A percentile compares a stretch with the other conserved stretches of the same genome.
These are phyloP conservation scores for Colletotrichum sp. DNA, from an alignment of 2,329 filamentous ascomycete species.

Conservation along the genomic window DNA sequence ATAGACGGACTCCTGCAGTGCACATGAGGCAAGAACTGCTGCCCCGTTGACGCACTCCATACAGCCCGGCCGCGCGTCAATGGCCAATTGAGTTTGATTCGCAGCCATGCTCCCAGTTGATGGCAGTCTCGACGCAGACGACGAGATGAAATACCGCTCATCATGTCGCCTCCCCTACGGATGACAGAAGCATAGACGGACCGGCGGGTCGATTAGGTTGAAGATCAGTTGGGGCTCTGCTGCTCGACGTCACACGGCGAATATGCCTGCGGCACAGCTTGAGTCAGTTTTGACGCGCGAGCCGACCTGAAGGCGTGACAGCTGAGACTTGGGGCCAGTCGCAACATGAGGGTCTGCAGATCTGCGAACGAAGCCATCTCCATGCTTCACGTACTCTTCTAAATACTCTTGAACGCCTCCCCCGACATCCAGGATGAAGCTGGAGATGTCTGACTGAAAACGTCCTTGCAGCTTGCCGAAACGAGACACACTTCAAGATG, in stretches of 20 bases:
- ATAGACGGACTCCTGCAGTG: neutral
- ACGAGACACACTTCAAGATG: neutral
- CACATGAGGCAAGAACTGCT: neutral
- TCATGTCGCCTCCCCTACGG: neutral
- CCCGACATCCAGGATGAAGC: neutral
- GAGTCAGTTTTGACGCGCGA: neutral
- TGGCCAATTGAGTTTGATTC: constrained; percentile 9
- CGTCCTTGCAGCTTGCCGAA: neutral
- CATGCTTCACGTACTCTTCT: neutral
- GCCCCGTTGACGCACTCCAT: neutral
- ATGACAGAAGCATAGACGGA: constrained; percentile 10
- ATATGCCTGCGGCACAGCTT: neutral
- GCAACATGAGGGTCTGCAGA: neutral
- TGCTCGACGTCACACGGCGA: neutral
- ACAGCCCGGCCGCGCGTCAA: neutral
- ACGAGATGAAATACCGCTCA: neutral
- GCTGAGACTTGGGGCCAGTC: neutral
- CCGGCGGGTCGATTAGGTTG: neutral
- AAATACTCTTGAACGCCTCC: neutral
- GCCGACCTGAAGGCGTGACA: neutral
- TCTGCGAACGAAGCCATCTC: neutral
- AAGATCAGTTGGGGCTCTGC: neutral
- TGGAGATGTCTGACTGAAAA: neutral
- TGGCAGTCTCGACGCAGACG: neutral
- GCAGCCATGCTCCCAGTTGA: constrained; percentile 10